Percentiles rank a stretch among this genome's conserved stretches.
Conservation (phyloP, 192 early-diverging fungal genomes). For the Linnemannia exigua region DNA sequence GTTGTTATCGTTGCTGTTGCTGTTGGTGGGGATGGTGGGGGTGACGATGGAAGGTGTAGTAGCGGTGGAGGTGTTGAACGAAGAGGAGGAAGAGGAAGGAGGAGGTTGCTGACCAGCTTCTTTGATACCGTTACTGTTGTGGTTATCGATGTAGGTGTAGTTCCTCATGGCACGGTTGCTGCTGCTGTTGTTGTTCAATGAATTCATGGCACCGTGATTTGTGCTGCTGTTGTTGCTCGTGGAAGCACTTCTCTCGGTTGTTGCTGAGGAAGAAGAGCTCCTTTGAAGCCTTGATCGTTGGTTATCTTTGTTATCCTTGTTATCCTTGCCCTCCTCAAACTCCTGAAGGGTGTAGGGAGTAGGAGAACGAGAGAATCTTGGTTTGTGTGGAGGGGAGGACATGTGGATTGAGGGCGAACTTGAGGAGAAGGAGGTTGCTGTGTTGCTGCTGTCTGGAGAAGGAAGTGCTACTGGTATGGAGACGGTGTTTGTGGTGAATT, state of each 20-base stretch:
- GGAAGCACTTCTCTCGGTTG: not conserved
- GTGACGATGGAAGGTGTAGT: not conserved
- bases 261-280: not conserved
- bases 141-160: not conserved
- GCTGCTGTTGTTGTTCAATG: not conserved
- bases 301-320: not conserved
- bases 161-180: not conserved
- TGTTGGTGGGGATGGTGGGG: not conserved
- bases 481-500: not conserved
- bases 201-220: not conserved
- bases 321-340: not conserved
- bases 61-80: not conserved
- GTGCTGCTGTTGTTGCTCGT: not conserved
- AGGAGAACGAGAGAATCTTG: conserved; percentile 19
- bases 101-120: not conserved
- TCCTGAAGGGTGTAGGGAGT: conserved; percentile 16
- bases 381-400: not conserved
- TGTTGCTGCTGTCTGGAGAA: not conserved
- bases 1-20: not conserved
- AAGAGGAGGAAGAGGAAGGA: not conserved
- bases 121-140: not conserved
- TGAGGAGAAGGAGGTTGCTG: not conserved
- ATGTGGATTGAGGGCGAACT: not conserved
- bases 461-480: not conserved
- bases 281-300: not conserved